Evolutionary conservation across 78 protist species (phyloP), one percentile per base, ranked within the genome.

Genomic region (Dictyostelium intermedium): DNA sequence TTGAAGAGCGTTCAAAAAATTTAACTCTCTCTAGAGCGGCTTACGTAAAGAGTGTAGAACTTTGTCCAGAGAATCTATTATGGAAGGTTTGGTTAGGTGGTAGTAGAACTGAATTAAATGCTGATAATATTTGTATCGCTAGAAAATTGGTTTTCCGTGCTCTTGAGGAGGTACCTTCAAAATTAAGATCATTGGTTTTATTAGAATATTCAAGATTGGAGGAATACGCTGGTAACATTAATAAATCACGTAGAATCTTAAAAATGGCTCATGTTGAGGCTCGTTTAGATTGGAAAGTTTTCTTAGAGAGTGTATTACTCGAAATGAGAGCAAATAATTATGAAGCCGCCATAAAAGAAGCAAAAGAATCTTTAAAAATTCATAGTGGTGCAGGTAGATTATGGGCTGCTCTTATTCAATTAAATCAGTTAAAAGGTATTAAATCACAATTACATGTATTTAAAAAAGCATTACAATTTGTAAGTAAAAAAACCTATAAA

Each of bases 51-150:
- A 74, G 98, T 32, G 97, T 96, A 3, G 92, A 79, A 35, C 53
- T 72, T 32, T 97, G 98, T 79, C 98, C 98, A 23, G 89, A 92
- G 45, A 97, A 97, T 72, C 95, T 98, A 30, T 41, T 93, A 30
- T 97, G 97, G 97, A 97, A 97, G 39, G 98, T 97, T n/a, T 97
- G 98, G 97, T 73, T 97, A 23, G 98, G 97, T 41, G 99, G 98
- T 60, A 53, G 79, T 10, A 53, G 92, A 35, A 87, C 92, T 0
- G 95, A 87, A 56, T 35, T 87, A 16, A 45, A 43, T 63, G 73
- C 78, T 25, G 93, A 86, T 37, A 70, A 82, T 43, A 60, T 92
- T 77, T 82, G 18, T 20, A 82, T 82, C 39, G 97, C 98, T 11
- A 74, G 74, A 56, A 73, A 56, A 70, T 47, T 98, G 32, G 96